These are phyloP conservation scores for Helotiales sp. DNA, from an alignment of 2,329 filamentous ascomycete species.

Conservation along the genomic window DNA sequence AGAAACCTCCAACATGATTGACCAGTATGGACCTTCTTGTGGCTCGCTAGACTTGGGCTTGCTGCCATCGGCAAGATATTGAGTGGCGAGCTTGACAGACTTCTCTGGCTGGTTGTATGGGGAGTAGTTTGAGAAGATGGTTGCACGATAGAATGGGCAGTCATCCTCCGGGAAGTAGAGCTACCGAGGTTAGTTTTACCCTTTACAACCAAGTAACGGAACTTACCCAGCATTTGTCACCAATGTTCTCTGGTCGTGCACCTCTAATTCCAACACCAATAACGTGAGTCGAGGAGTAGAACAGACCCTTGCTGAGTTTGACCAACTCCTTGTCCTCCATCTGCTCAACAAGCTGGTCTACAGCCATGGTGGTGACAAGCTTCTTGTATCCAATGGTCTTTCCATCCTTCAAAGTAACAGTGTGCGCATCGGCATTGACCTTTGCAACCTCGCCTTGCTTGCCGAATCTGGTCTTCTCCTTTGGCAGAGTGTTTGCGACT, in stretches of 20 bases:
- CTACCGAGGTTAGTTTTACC: constrained; percentile 38
- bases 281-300: constrained; percentile 96
- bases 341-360: constrained; percentile 82
- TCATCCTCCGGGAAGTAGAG: constrained; percentile 99
- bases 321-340: constrained; percentile 88
- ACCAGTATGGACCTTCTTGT: constrained; percentile 96
- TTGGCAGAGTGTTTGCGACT: constrained; percentile 87
- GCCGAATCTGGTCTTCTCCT: constrained; percentile 90
- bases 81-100: constrained; percentile 80
- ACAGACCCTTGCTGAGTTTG: constrained; percentile 83
- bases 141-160: constrained; percentile 98
- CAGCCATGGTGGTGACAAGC: constrained; percentile 93
- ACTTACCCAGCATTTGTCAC: constrained; percentile 96
- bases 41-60: constrained; percentile 71
- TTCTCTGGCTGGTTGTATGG: constrained; percentile 92
- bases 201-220: neutral
- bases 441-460: constrained; percentile 80
- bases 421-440: constrained; percentile 83
- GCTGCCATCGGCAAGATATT: constrained; percentile 82
- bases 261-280: constrained; percentile 95
- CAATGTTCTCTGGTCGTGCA: constrained; percentile 88
- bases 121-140: constrained; percentile 99
- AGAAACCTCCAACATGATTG: constrained; percentile 98
- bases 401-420: constrained; percentile 79
- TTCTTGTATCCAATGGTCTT: constrained; percentile 89